phyloP scores from a whole-genome alignment of 2,329 filamentous ascomycete genomes.

The Chaetomium sp. region DNA sequence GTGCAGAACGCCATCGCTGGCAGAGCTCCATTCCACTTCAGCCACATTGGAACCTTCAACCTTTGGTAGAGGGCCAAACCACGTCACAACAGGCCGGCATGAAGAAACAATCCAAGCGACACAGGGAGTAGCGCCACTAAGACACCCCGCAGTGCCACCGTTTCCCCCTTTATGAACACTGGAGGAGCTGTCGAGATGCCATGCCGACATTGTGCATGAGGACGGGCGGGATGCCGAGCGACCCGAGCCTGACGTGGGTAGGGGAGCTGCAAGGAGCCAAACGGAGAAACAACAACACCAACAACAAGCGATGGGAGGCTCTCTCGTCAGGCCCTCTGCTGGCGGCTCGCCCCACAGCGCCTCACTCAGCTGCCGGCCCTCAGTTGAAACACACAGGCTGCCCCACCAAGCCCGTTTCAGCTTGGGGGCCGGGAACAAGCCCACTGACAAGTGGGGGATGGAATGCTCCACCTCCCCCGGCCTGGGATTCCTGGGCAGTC shows the following conservation, averaged over 20 bases:
- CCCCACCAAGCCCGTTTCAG: conserved; percentile 23
- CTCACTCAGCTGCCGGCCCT: conserved; percentile 12
- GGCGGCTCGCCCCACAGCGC: conserved; percentile 9
- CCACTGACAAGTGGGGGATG: not conserved
- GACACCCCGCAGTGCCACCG: not conserved
- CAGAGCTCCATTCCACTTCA: not conserved
- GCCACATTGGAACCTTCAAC: not conserved
- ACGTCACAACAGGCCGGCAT: not conserved
- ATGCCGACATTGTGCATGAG: not conserved
- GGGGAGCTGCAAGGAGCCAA: not conserved
- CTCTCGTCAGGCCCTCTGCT: not conserved
- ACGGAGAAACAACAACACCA: not conserved
- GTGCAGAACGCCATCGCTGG: conserved; percentile 2
- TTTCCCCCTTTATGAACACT: not conserved
- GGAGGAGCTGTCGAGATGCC: not conserved
- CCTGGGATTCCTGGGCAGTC: not conserved
- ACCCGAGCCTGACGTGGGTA: not conserved
- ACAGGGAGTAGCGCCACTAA: not conserved
- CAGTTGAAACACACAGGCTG: conserved; percentile 19
- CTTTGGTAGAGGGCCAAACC: conserved; percentile 6
- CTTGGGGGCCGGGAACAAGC: not conserved
- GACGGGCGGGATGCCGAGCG: not conserved
- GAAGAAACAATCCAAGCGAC: not conserved
- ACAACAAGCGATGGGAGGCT: not conserved
- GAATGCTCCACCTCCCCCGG: conserved; percentile 8